A percentile compares a stretch with the other conserved stretches of the same genome.
These are phyloP conservation scores for Auricularia auricula-judae DNA, from an alignment of 768 basidiomycete genomes.

Conservation along the genomic window DNA sequence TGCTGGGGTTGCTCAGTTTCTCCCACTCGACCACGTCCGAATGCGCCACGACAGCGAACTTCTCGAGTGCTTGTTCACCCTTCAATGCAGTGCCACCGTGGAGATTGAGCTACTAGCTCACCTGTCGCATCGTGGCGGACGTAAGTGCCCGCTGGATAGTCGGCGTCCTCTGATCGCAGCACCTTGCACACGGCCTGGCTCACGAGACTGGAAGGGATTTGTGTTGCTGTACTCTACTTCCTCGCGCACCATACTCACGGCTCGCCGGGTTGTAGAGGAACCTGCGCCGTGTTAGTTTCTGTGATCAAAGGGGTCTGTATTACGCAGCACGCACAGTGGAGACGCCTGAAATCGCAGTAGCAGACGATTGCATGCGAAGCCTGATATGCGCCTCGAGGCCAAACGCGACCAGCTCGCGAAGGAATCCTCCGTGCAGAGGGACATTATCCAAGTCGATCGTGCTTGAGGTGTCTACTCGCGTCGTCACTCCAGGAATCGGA, in stretches of 20 bases:
- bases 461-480: slow-evolving; percentile 14
- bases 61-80: slow-evolving; percentile 7
- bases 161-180: slow-evolving; percentile 2
- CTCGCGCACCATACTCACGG: not conserved
- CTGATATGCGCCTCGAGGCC: slow-evolving; percentile 34
- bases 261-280: not conserved
- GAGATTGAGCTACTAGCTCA: not conserved
- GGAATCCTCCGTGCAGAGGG: slow-evolving; percentile 16
- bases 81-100: not conserved
- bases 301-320: too few species aligned
- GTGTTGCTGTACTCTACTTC: not conserved
- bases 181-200: not conserved
- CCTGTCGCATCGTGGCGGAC: not conserved
- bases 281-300: not conserved
- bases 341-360: not conserved
- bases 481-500: slow-evolving; percentile 24
- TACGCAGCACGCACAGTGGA: too few species aligned
- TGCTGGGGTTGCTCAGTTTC: not conserved
- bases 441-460: slow-evolving; percentile 17
- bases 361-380: not conserved
- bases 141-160: slow-evolving; percentile 1
- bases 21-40: not conserved
- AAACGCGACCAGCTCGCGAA: slow-evolving; percentile 21
- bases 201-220: not conserved
- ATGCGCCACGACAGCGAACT: not conserved